These are phyloP conservation scores for Paecilomyces sp. DNA, from an alignment of 2,329 filamentous ascomycete genomes.

Conservation along the genomic window DNA sequence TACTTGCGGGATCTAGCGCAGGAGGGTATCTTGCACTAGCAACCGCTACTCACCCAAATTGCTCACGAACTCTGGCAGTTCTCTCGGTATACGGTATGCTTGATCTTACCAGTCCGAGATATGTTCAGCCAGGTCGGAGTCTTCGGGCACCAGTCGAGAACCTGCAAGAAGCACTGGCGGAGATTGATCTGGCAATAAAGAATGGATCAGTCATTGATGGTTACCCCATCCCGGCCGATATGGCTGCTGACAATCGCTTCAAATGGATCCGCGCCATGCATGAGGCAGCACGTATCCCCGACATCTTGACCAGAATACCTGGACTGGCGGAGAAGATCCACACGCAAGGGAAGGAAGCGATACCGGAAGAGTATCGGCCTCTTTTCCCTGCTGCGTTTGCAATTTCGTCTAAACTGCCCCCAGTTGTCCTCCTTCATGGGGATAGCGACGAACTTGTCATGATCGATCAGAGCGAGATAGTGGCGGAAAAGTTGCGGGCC, in stretches of 20 bases:
- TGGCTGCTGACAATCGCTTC: neutral
- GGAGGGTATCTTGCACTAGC: constrained; percentile 10
- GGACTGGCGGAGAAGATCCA: neutral
- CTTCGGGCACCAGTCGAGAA: neutral
- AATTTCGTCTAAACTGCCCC: constrained; percentile 1
- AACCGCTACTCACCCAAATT: constrained; percentile 1
- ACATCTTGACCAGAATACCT: neutral
- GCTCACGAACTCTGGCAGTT: neutral
- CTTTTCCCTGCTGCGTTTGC: constrained; percentile 6
- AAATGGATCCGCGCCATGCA: constrained; percentile 4
- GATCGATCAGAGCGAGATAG: constrained; percentile 7
- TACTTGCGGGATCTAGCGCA: constrained; percentile 9
- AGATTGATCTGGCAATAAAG: neutral
- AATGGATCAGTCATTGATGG: neutral
- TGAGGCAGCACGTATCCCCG: neutral
- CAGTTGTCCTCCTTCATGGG: constrained; percentile 8
- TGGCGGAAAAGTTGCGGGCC: neutral
- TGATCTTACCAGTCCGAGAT: neutral
- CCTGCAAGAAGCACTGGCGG: neutral
- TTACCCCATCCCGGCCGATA: neutral
- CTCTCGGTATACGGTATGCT: neutral
- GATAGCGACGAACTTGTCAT: constrained; percentile 6
- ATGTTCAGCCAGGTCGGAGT: neutral
- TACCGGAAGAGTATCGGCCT: neutral
- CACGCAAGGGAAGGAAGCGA: neutral